These are phyloP conservation scores for Backusella psychrophila DNA, from an alignment of 192 early-diverging fungal species.

Conservation along the genomic window DNA sequence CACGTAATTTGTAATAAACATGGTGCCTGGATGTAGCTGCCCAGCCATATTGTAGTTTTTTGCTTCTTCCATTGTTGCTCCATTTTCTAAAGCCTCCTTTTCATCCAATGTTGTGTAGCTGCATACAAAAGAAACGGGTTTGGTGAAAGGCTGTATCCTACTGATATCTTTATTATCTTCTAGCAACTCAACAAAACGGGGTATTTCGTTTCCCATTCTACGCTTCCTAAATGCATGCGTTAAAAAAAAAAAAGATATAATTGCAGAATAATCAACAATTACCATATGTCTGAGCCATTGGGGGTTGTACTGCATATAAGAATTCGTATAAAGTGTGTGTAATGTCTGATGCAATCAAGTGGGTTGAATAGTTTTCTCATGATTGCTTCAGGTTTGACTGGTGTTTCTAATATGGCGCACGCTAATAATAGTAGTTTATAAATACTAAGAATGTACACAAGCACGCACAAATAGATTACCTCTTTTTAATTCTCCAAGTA, in stretches of 20 bases:
- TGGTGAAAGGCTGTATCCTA: slow-evolving; percentile 13
- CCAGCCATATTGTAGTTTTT: background rate
- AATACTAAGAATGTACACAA: background rate
- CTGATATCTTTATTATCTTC: background rate
- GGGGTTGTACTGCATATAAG: background rate
- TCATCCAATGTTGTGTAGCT: slow-evolving; percentile 20
- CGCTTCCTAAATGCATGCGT: slow-evolving; percentile 12
- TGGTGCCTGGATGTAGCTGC: slow-evolving; percentile 10
- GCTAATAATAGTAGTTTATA: background rate
- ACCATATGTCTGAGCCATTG: slow-evolving; percentile 29
- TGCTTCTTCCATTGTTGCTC: background rate
- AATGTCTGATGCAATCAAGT: background rate
- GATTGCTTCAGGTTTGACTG: background rate
- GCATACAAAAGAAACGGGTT: background rate
- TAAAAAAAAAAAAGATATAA: background rate
- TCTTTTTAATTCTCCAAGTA: slow-evolving; percentile 23
- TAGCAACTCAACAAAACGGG: slow-evolving; percentile 10
- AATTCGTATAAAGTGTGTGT: slow-evolving; percentile 24
- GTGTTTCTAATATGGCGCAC: background rate
- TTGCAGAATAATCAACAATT: background rate
- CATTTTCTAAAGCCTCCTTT: background rate
- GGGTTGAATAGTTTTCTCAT: slow-evolving; percentile 23
- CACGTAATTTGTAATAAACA: slow-evolving; percentile 18
- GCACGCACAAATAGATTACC: background rate
- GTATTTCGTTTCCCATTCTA: slow-evolving; percentile 19